Base-by-base conservation (phyloP, 768 basidiomycete genomes). In the Tricholoma sp. region DNA sequence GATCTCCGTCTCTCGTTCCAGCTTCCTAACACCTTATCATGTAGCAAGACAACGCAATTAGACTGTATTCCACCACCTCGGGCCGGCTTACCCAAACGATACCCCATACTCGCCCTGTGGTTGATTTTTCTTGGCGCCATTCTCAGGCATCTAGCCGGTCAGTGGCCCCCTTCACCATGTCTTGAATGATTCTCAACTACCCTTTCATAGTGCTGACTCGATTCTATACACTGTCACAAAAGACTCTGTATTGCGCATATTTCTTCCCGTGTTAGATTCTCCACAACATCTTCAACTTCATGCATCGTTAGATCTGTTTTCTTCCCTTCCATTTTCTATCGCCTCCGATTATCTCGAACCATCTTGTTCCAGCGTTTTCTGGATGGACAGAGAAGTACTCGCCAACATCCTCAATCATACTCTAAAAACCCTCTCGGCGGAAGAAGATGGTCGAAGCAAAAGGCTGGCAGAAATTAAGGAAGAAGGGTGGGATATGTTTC, bases 251-350 rank as follows among this genome's bases (percentile, higher is more conserved):
- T 69, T 96, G 34, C 85, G 94, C 21, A 84, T 97, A 64, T 95
- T 91, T 69, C 74, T 90, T 32, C 91, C 94, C 5, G 91, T 97
- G 11, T 73, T 97, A 46, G 94, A 97, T 68, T 83, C 86, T 14
- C 92, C 93, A 11, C 83, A 85, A 60, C 81, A 84, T 66, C 78
- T 97, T 39, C 94, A 96, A 69, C 80, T 97, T 4, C 92, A 94
- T 66, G 83, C 87, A 6, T 80, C 89, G 2, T 67, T 95, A 49
- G 91, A 94, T 66, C 69, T 84, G 7, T 84, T 78, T 62, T 83
- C 84, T n/a, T 82, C 88, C 34, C 64, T 84, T 14, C 70, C 80
- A 55, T 70, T 75, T 58, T 71, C 73, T 34, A 56, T 75, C 58
- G 63, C 71, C 41, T 66, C 73, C 16, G 62, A 65, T 39, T 69